These are phyloP conservation scores for Cerrena zonata DNA, from an alignment of 1,284 basidiomycete species.

Conservation along the genomic window DNA sequence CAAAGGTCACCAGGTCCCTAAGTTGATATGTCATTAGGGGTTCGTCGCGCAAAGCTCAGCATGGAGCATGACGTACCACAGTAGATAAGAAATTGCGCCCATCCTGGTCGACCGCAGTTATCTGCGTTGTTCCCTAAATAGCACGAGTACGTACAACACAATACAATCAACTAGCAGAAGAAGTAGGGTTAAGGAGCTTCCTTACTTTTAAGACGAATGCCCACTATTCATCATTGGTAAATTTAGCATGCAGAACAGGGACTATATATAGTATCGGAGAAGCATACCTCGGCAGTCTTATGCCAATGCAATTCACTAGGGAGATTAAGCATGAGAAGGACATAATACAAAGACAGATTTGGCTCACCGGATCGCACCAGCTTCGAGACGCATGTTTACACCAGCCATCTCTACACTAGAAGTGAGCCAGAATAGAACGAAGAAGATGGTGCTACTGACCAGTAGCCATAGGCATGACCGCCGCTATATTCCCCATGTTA, in stretches of 20 bases:
- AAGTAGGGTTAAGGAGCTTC: neutral
- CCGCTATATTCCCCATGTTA: conserved; percentile 29
- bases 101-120: conserved; percentile 54
- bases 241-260: conserved; percentile 7
- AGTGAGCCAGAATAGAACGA: neutral
- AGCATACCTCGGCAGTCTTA: conserved; percentile 51
- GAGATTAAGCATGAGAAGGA: neutral
- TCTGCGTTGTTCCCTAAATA: conserved; percentile 59
- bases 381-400: conserved; percentile 65
- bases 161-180: neutral
- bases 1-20: conserved; percentile 39
- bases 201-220: conserved; percentile 55
- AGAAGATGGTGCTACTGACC: conserved; percentile 29
- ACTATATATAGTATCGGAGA: neutral
- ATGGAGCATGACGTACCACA: conserved; percentile 26
- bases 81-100: conserved; percentile 60
- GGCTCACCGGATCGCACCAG: conserved; percentile 57
- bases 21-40: no score
- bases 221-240: conserved; percentile 38
- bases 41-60: neutral
- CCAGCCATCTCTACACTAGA: conserved; percentile 48
- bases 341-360: neutral
- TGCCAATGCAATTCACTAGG: conserved; percentile 71
- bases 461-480: conserved; percentile 55
- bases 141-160: no score